Conservation (phyloP, 2,329 filamentous ascomycete species). For the Hymenoscyphus fraxineus region DNA sequence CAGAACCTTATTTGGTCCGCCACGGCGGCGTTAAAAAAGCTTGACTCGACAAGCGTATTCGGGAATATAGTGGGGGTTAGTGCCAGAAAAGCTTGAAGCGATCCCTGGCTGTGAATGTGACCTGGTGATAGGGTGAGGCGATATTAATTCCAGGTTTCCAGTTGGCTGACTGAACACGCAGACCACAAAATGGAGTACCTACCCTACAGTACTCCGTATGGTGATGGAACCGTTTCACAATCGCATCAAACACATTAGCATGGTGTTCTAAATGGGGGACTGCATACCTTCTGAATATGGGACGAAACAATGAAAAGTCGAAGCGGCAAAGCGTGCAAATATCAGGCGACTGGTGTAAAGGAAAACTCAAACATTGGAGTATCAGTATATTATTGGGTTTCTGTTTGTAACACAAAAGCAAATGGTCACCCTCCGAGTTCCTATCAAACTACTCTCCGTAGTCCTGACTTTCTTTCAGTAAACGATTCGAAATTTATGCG, state of each 20-base stretch:
- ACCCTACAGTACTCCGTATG: too few relatives aligned
- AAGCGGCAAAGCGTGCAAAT: not conserved
- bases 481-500: constrained; percentile 5
- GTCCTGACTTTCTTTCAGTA: not conserved
- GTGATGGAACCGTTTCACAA: constrained; percentile 5
- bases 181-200: not conserved
- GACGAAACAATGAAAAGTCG: not conserved
- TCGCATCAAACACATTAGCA: constrained; percentile 2
- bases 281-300: not conserved
- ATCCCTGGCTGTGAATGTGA: constrained; percentile 5
- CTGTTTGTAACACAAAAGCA: not conserved
- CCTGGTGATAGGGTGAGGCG: not conserved
- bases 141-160: not conserved
- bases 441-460: not conserved
- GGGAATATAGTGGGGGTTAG: not conserved
- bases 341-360: constrained; percentile 2
- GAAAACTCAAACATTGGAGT: not conserved
- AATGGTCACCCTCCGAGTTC: not conserved
- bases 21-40: constrained; percentile 6
- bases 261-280: not conserved
- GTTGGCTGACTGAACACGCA: not conserved
- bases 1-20: constrained; percentile 7
- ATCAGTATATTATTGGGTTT: not conserved
- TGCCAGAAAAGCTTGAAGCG: constrained; percentile 5
- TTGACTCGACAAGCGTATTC: constrained; percentile 8